These are phyloP conservation scores for Allium fistulosum DNA, from an alignment of 106 monocot genomes.

Conservation along the genomic window DNA sequence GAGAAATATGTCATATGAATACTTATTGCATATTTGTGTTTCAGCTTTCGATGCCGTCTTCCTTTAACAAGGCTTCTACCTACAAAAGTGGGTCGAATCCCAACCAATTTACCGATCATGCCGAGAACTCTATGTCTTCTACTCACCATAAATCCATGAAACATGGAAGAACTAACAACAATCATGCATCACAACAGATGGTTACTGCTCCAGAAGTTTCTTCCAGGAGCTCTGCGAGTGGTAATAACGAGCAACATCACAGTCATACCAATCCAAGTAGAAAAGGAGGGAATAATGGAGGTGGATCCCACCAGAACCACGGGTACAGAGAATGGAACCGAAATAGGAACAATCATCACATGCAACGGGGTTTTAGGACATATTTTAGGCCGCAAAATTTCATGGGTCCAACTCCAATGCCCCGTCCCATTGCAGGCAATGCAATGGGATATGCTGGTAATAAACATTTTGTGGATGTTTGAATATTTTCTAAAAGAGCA, in stretches of 20 bases:
- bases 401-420: constrained; percentile 10
- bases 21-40: neutral
- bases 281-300: neutral
- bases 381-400: constrained; percentile 13
- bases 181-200: neutral
- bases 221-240: neutral
- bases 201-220: neutral
- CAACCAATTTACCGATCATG: neutral
- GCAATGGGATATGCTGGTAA: constrained; percentile 62
- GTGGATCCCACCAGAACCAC: constrained; percentile 23
- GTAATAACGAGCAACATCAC: constrained; percentile 11
- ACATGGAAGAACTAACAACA: constrained; percentile 18
- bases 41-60: constrained; percentile 13
- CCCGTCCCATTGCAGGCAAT: constrained; percentile 21
- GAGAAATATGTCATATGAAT: too few relatives aligned
- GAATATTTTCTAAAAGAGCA: too few relatives aligned
- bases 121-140: constrained; percentile 23
- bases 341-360: neutral
- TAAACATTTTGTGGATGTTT: neutral
- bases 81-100: constrained; percentile 23
- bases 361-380: constrained; percentile 7
- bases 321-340: constrained; percentile 3
- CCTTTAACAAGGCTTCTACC: neutral
- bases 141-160: constrained; percentile 27
- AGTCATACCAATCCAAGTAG: constrained; percentile 11